Evolutionary conservation across 2,329 filamentous ascomycete species (phyloP).

Genomic region (Ophiostoma novo-ulmi): DNA sequence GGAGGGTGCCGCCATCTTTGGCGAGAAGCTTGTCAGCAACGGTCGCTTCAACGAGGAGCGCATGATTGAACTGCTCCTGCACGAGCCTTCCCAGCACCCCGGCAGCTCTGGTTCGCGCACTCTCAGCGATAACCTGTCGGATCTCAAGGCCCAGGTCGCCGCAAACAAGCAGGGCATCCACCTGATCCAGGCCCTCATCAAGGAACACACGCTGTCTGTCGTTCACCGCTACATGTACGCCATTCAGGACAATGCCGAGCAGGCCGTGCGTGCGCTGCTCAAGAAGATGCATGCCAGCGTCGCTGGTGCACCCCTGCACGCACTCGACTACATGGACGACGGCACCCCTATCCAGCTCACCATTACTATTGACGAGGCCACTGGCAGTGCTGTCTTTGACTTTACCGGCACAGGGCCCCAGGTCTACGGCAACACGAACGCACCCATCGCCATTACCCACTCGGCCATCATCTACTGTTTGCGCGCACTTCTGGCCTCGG

Average conservation of each 20-base stretch:
- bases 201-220: conserved; percentile 65
- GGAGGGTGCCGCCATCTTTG: conserved; percentile 60
- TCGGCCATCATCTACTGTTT: conserved; percentile 39
- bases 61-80: conserved; percentile 61
- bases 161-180: conserved; percentile 71
- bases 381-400: conserved; percentile 36
- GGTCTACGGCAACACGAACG: conserved; percentile 26
- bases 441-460: conserved; percentile 26
- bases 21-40: conserved; percentile 66
- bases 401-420: conserved; percentile 35
- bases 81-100: conserved; percentile 61
- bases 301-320: conserved; percentile 29
- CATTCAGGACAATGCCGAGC: conserved; percentile 71
- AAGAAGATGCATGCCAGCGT: conserved; percentile 59
- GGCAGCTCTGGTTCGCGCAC: conserved; percentile 67
- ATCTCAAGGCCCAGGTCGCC: conserved; percentile 69
- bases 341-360: conserved; percentile 36
- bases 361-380: conserved; percentile 33
- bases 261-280: conserved; percentile 64
- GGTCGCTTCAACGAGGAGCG: conserved; percentile 73
- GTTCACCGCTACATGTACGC: conserved; percentile 71
- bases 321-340: conserved; percentile 40
- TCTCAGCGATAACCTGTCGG: conserved; percentile 68
- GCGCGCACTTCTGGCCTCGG: conserved; percentile 35
- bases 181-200: conserved; percentile 65